These are phyloP conservation scores for Carallia brachiata DNA, from an alignment of 345 rosid genomes.

Conservation along the genomic window DNA sequence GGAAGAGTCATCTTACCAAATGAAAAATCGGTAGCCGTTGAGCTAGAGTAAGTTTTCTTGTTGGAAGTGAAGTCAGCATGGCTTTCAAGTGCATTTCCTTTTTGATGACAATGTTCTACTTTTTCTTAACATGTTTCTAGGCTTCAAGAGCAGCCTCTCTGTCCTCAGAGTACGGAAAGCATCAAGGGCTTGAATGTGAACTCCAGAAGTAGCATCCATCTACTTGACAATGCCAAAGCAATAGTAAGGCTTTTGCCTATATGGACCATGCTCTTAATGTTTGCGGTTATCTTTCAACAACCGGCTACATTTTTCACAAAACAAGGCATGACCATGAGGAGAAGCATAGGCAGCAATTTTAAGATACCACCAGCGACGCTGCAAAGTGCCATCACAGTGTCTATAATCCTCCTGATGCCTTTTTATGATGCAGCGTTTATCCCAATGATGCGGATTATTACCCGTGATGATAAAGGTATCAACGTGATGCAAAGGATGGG, in stretches of 20 bases:
- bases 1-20: conserved; percentile 36
- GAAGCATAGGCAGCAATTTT: conserved; percentile 65
- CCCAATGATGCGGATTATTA: conserved; percentile 45
- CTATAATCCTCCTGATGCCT: conserved; percentile 86
- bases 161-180: conserved; percentile 27
- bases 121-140: conserved; percentile 31
- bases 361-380: conserved; percentile 91
- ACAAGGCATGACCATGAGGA: conserved; percentile 84
- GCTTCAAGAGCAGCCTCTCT: conserved; percentile 80
- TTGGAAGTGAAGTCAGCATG: background rate
- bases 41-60: conserved; percentile 71
- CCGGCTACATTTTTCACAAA: conserved; percentile 89
- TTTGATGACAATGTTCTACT: conserved; percentile 2
- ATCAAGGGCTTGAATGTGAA: conserved; percentile 15
- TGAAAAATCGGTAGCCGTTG: conserved; percentile 41
- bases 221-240: conserved; percentile 42
- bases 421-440: conserved; percentile 62
- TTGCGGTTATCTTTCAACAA: conserved; percentile 86
- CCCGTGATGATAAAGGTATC: conserved; percentile 50
- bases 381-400: conserved; percentile 83
- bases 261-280: conserved; percentile 86
- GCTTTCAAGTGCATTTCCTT: background rate
- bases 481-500: conserved; percentile 83
- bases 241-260: conserved; percentile 67
- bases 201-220: conserved; percentile 17